Percentiles rank a stretch among this genome's conserved stretches.
Conservation (phyloP, 2,329 filamentous ascomycete species). For the Lecanosticta acicola region DNA sequence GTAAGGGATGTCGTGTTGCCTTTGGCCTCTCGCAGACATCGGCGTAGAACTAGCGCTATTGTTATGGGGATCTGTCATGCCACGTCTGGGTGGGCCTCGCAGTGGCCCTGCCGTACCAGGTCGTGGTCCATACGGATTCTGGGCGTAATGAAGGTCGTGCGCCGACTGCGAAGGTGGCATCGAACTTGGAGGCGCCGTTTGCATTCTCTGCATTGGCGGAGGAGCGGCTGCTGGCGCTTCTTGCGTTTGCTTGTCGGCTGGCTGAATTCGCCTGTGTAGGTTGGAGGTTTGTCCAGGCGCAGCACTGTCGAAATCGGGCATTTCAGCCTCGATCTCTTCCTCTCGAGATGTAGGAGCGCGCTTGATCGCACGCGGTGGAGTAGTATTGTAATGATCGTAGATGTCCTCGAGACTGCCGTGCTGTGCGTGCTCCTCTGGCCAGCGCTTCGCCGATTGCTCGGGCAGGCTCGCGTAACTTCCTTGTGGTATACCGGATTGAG, state of each 20-base stretch:
- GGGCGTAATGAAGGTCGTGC: constrained; percentile 14
- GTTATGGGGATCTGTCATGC: constrained; percentile 13
- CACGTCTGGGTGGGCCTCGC: constrained; percentile 13
- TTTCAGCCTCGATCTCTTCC: constrained; percentile 49
- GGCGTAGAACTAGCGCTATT: not conserved
- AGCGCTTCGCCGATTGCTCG: constrained; percentile 9
- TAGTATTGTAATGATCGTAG: constrained; percentile 17
- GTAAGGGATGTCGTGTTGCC: constrained; percentile 10
- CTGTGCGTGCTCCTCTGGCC: constrained; percentile 9
- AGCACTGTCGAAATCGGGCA: constrained; percentile 58
- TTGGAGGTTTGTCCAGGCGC: constrained; percentile 26
- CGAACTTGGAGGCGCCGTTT: constrained; percentile 5
- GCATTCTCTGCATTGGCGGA: constrained; percentile 7
- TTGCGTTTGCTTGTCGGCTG: constrained; percentile 29
- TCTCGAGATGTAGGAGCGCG: constrained; percentile 29
- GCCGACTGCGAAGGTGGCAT: constrained; percentile 14
- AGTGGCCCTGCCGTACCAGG: constrained; percentile 1
- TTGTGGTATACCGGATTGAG: constrained; percentile 7
- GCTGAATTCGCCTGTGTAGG: constrained; percentile 26
- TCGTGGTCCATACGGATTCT: constrained; percentile 6
- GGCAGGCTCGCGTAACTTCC: constrained; percentile 4
- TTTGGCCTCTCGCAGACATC: constrained; percentile 7
- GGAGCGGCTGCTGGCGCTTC: constrained; percentile 21
- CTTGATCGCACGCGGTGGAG: constrained; percentile 7
- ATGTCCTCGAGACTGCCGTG: constrained; percentile 14